Evolutionary conservation across 176 grass and related monocot species (phyloP).

Genomic region (Chrysopogon serrulatus): DNA sequence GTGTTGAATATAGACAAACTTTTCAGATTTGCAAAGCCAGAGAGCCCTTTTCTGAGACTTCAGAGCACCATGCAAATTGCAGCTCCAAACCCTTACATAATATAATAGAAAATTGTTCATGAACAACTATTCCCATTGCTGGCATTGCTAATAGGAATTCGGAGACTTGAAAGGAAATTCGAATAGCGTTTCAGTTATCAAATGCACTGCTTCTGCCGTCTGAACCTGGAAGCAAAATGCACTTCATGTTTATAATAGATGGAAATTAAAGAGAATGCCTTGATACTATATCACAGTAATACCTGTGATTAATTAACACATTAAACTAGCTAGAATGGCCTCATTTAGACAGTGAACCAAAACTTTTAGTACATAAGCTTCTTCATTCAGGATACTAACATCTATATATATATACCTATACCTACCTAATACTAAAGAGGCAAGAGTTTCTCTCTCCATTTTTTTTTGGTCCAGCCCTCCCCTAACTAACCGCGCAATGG

Average conservation of each 20-base stretch:
- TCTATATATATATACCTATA: too few species aligned
- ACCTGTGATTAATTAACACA: not conserved
- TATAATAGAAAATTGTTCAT: too few species aligned
- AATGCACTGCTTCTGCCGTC: not conserved
- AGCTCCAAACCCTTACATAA: too few species aligned
- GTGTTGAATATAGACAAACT: too few species aligned
- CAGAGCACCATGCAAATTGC: too few species aligned
- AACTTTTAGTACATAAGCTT: conserved; percentile 31
- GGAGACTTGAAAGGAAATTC: not conserved
- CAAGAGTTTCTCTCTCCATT: too few species aligned
- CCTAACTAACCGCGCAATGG: too few species aligned
- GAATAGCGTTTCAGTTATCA: not conserved
- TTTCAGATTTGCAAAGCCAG: too few species aligned
- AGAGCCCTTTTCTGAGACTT: too few species aligned
- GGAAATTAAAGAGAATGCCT: not conserved
- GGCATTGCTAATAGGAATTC: not conserved
- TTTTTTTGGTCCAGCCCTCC: too few species aligned
- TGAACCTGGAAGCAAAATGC: not conserved
- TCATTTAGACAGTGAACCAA: conserved; percentile 19
- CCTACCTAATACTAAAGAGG: too few species aligned
- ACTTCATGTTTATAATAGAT: not conserved
- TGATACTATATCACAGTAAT: conserved; percentile 1
- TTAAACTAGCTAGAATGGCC: conserved; percentile 17
- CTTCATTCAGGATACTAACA: conserved; percentile 2
- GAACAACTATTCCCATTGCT: too few species aligned